Conservation (phyloP, 352 stramenopile species). For the Phytophthora sp. region DNA sequence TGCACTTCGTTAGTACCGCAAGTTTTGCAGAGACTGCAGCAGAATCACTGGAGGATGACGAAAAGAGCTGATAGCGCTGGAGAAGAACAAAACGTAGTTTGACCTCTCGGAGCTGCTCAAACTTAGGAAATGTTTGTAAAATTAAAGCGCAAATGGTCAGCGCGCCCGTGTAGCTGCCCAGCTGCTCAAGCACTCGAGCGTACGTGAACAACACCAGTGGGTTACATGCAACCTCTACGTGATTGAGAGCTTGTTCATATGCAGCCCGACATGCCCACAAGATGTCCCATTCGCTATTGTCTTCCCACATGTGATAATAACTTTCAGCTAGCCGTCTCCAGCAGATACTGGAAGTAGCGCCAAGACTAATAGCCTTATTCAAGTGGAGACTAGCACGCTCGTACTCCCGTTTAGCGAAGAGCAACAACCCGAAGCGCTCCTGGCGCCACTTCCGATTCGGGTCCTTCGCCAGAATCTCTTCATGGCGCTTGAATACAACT, state of each 20-base stretch:
- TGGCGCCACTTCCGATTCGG: constrained; percentile 68
- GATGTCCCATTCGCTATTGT: constrained; percentile 56
- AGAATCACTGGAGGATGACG: constrained; percentile 3
- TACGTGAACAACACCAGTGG: constrained; percentile 60
- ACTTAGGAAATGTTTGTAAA: constrained; percentile 58
- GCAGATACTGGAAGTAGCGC: constrained; percentile 38
- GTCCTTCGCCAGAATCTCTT: constrained; percentile 64
- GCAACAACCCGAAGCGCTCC: constrained; percentile 60
- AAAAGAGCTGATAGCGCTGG: constrained; percentile 63
- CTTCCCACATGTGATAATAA: constrained; percentile 53
- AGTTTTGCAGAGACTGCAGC: constrained; percentile 15
- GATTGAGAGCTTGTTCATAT: constrained; percentile 61
- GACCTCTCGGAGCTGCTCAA: constrained; percentile 44
- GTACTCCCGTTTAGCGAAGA: constrained; percentile 54
- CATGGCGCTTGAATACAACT: constrained; percentile 61
- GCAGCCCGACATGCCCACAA: constrained; percentile 67
- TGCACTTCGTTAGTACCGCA: constrained; percentile 49
- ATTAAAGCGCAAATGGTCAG: constrained; percentile 57
- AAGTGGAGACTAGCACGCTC: constrained; percentile 50
- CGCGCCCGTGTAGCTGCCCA: constrained; percentile 55
- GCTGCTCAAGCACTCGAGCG: constrained; percentile 51
- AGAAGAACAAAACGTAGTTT: constrained; percentile 60
- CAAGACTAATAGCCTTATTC: constrained; percentile 55
- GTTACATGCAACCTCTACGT: constrained; percentile 57
- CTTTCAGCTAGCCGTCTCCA: constrained; percentile 69